Evolutionary conservation across 2,329 filamentous ascomycete genomes (phyloP), one percentile per base, ranked within the genome.

Genomic region (Penicillium sp.): DNA sequence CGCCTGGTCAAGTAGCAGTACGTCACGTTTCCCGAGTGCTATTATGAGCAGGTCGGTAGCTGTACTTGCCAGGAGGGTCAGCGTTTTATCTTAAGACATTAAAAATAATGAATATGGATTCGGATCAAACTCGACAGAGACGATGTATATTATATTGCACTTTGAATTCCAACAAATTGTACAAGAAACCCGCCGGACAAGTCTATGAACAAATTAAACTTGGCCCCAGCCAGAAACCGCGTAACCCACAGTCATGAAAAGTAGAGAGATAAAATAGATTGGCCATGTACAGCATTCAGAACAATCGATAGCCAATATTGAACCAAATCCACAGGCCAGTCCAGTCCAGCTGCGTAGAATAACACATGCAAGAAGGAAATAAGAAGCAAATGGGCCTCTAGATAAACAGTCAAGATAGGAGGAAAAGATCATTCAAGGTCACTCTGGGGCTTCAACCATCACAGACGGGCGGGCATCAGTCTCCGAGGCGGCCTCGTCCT

Each of bases 391-490:
- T 52, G 31, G 51, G 39, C 51, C 37, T 65, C 58, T 57, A 61
- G 35, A 58, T 59, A 35, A 55, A 53, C 14, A 55, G n/a, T 56
- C 14, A n/a, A 60, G 11, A 59, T 56, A 28, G n/a, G 38, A 53
- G 55, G 20, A 45, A n/a, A 7, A 38, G 35, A 51, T 41, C 20
- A 35, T 55, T 22, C 52, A 28, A 38, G 7, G 17, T 55, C 15
- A 76, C 63, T 76, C 74, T 7, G 71, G 73, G 17, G 73, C 69
- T 54, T 76, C 74, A 34, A 67, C 62, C 63, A 75, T 69, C 50
- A 64, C 66, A 50, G 71, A 63, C 42, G 61, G 63, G 54, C 64
- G 69, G 55, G 64, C 56, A 22, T 72, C 68, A 45, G 54, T 64
- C 50, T 71, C 72, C 28, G 69, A 72, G 20, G 67, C 58, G 31